Evolutionary conservation across 352 stramenopile species (phyloP), one percentile per base, ranked within the genome.

Genomic region (Blastocystis sp.): DNA sequence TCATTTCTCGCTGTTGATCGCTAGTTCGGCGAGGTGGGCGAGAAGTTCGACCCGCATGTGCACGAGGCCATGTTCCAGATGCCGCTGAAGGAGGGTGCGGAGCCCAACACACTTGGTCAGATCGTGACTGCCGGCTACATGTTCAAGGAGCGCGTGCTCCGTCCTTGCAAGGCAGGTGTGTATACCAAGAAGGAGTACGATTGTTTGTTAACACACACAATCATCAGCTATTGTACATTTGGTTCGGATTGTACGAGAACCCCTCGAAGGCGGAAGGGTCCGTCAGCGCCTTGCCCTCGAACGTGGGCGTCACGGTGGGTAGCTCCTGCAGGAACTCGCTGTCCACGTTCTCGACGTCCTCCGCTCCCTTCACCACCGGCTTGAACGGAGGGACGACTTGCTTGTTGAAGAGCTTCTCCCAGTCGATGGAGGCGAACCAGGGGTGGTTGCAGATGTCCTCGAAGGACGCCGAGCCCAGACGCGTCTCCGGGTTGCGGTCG

Each of bases 261-360:
- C 90, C 93, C 73, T 97, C 92, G 86, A 97, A 97, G 88, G 96
- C 91, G 21, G 92, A 90, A 73, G 93, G 89, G 0, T 92, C 92
- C n/a, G 6, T 92, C 92, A 46, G 87, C 49, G 44, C 51, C 79
- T 67, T 48, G 46, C 40, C 57, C 38, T 67, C 57, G 38, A 67
- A 67, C 7, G 57, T 67, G 29, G 57, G 57, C 4, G 57, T 67
- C 0, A 96, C 93, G 64, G 94, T 91, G 14, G 93, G 92, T 78
- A 93, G 93, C 87, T 96, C 93, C 59, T 87, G 14, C 24, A 67
- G 32, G 86, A 97, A 97, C 84, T 96, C 92, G 48, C 94, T 89
- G 87, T 96, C 91, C 85, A 97, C 95, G 88, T 77, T 77, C 42
- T 46, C 24, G 14, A 61, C 49, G 36, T 61, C 49, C 24, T 77